Conservation (phyloP, 768 basidiomycete species). For the Pulveroboletus ravenelii region DNA sequence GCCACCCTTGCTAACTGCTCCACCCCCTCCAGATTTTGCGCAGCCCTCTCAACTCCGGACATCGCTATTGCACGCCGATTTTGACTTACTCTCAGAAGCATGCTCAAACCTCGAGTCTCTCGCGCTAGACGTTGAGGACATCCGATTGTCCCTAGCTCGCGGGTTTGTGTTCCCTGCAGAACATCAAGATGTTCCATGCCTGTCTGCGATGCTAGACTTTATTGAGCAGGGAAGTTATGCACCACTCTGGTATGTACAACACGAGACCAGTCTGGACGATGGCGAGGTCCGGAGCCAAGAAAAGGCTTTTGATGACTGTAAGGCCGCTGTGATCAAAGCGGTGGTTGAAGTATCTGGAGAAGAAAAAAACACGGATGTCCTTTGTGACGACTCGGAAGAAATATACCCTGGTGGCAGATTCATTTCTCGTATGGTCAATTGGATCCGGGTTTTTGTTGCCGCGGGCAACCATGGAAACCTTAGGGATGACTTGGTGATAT, state of each 20-base stretch:
- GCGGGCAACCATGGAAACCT: constrained; percentile 29
- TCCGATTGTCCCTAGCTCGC: constrained; percentile 67
- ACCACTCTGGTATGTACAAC: constrained; percentile 51
- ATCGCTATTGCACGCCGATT: constrained; percentile 56
- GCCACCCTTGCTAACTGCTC: constrained; percentile 43
- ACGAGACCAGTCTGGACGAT: constrained; percentile 30
- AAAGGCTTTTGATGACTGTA: constrained; percentile 75
- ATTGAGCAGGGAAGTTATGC: constrained; percentile 70
- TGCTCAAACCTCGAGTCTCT: constrained; percentile 76
- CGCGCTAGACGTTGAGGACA: constrained; percentile 71
- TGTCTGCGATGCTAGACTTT: constrained; percentile 64
- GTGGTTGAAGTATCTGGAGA: constrained; percentile 84
- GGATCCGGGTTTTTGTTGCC: constrained; percentile 60
- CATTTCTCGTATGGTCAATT: constrained; percentile 66
- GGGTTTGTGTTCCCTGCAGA: constrained; percentile 56
- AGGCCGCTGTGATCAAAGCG: constrained; percentile 79
- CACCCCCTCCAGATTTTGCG: constrained; percentile 36
- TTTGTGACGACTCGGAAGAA: constrained; percentile 66
- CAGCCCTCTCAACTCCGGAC: constrained; percentile 38
- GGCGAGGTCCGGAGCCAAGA: constrained; percentile 56
- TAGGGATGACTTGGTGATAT: constrained; percentile 77
- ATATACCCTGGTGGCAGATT: constrained; percentile 63
- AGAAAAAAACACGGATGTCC: constrained; percentile 67
- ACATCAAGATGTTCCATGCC: constrained; percentile 51
- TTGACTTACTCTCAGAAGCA: constrained; percentile 67